Percentiles rank a stretch among this genome's conserved stretches.
phyloP scores from a whole-genome alignment of 2,329 filamentous ascomycete species.

The Hypoxylon sp. region DNA sequence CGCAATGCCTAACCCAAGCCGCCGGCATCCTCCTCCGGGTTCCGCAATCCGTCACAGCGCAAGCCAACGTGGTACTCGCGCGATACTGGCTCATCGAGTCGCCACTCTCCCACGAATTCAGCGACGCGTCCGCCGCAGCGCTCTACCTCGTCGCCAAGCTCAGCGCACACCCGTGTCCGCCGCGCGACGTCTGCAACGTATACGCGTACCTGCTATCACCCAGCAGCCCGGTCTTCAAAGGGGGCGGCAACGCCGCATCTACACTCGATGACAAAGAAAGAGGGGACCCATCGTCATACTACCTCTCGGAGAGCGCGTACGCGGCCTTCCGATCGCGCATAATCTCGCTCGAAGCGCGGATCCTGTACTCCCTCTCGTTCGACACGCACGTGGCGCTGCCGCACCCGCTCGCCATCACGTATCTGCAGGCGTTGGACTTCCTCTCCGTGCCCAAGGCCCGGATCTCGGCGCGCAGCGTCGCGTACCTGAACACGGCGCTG shows the following conservation, averaged over 20 bases:
- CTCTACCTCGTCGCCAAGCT: slow-evolving; percentile 89
- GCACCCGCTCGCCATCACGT: slow-evolving; percentile 89
- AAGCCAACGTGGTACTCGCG: slow-evolving; percentile 85
- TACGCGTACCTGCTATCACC: slow-evolving; percentile 84
- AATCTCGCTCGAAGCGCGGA: slow-evolving; percentile 80
- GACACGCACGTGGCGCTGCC: slow-evolving; percentile 88
- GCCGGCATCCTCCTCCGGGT: slow-evolving; percentile 86
- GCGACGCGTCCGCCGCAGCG: slow-evolving; percentile 82
- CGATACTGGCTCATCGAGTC: slow-evolving; percentile 81
- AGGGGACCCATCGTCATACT: slow-evolving; percentile 69
- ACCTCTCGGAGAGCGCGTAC: slow-evolving; percentile 82
- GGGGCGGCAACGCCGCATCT: slow-evolving; percentile 37
- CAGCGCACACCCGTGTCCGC: slow-evolving; percentile 80
- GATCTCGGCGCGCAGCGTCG: slow-evolving; percentile 76
- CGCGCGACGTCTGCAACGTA: slow-evolving; percentile 86
- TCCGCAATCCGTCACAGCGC: slow-evolving; percentile 87
- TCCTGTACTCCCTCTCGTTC: slow-evolving; percentile 84
- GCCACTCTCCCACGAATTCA: slow-evolving; percentile 72
- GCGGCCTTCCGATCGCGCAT: slow-evolving; percentile 74
- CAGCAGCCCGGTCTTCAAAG: slow-evolving; percentile 67
- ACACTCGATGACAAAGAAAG: slow-evolving; percentile 25
- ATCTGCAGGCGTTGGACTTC: slow-evolving; percentile 89
- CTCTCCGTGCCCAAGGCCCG: slow-evolving; percentile 62
- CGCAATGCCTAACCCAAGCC: slow-evolving; percentile 81
- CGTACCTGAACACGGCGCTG: slow-evolving; percentile 88